Percentiles rank a stretch among this genome's conserved stretches.
Evolutionary conservation across 805 yeast species (phyloP).

Genomic region (Brettanomyces custersianus): DNA sequence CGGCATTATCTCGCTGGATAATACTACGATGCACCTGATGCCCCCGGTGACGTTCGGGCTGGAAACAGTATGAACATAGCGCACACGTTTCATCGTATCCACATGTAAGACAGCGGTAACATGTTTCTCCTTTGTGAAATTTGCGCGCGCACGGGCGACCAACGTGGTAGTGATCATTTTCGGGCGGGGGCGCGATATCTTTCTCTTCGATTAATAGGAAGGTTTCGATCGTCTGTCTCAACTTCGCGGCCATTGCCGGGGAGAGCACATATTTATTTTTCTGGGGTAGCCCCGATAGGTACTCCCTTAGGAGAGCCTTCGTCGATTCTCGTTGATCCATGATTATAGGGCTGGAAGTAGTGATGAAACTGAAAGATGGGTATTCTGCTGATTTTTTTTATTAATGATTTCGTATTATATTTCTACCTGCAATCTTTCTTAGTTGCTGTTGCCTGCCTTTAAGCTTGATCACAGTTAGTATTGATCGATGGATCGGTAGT

Average conservation of each 20-base stretch:
- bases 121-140: conserved; percentile 72
- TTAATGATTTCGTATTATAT: too few species aligned
- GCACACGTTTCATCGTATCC: conserved; percentile 82
- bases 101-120: conserved; percentile 67
- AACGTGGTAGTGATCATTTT: conserved; percentile 33
- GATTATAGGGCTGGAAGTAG: too few species aligned
- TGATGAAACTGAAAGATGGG: too few species aligned
- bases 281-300: conserved; percentile 31
- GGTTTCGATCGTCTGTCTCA: conserved; percentile 30
- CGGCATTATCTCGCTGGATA: conserved; percentile 59
- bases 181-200: conserved; percentile 17
- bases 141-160: conserved; percentile 67
- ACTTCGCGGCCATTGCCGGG: conserved; percentile 20
- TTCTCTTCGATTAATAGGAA: conserved; percentile 8
- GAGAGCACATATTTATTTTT: conserved; percentile 24
- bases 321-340: conserved; percentile 1
- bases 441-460: too few species aligned
- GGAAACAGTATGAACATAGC: conserved; percentile 68
- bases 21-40: conserved; percentile 63
- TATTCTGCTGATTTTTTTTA: too few species aligned
- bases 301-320: conserved; percentile 12
- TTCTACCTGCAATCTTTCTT: too few species aligned
- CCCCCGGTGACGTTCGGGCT: conserved; percentile 57
- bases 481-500: too few species aligned
- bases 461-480: too few species aligned